phyloP scores from a whole-genome alignment of 2,329 filamentous ascomycete species.

The Pleurostoma richardsiae region DNA sequence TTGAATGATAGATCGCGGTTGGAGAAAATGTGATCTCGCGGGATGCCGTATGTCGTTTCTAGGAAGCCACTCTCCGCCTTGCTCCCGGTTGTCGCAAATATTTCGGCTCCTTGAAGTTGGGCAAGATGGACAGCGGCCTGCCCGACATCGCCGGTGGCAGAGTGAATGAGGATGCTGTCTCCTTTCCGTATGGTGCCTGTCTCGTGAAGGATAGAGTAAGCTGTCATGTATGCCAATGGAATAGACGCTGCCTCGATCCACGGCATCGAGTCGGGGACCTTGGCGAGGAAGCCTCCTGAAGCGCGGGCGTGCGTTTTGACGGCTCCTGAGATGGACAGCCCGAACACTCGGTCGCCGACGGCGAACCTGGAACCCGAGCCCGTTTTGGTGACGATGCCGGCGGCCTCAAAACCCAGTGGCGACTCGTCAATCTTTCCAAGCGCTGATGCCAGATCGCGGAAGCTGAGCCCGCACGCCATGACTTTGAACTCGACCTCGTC shows the following conservation, averaged over 20 bases:
- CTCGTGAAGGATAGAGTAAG: conserved; percentile 13
- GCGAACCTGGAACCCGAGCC: conserved; percentile 9
- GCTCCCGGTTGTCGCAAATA: conserved; percentile 14
- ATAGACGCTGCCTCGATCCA: conserved; percentile 14
- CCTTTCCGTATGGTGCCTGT: conserved; percentile 11
- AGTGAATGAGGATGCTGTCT: conserved; percentile 12
- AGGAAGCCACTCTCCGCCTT: conserved; percentile 13
- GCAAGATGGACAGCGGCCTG: conserved; percentile 11
- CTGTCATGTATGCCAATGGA: conserved; percentile 13
- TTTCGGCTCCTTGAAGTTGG: conserved; percentile 6
- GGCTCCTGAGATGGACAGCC: conserved; percentile 11
- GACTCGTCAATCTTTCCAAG: conserved; percentile 8
- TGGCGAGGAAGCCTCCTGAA: conserved; percentile 9
- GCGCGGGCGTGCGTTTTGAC: conserved; percentile 15
- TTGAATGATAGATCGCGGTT: conserved; percentile 11
- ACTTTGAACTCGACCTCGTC: conserved; percentile 16
- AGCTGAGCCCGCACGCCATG: conserved; percentile 12
- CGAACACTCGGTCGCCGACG: conserved; percentile 14
- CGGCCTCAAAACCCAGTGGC: conserved; percentile 9
- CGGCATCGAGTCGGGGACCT: conserved; percentile 9
- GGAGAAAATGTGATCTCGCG: conserved; percentile 14
- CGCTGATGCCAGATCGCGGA: conserved; percentile 9
- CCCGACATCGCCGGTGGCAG: conserved; percentile 8
- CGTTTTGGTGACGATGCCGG: conserved; percentile 13
- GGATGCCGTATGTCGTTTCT: conserved; percentile 11